Conservation (phyloP, 768 basidiomycete species). For the Leccinum obscurum region DNA sequence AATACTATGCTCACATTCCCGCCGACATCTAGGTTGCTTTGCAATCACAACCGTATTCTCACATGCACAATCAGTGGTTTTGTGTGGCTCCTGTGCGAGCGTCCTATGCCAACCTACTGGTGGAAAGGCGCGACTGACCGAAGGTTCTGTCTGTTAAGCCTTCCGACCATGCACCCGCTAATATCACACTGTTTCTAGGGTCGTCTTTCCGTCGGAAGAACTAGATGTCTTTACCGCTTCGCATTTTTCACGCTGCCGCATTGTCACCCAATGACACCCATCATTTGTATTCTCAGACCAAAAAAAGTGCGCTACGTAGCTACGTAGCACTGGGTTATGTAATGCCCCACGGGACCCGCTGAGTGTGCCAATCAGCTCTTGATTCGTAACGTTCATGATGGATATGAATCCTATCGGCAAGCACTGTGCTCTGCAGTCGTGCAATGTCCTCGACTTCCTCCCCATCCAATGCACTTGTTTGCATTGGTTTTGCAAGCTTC, state of each 20-base stretch:
- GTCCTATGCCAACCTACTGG: slow-evolving; percentile 98
- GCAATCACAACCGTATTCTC: slow-evolving; percentile 98
- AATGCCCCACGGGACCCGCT: slow-evolving; percentile 3
- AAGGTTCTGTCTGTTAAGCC: slow-evolving; percentile 61
- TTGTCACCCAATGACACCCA: slow-evolving; percentile 5
- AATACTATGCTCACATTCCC: not conserved
- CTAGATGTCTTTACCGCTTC: slow-evolving; percentile 37
- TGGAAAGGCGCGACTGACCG: slow-evolving; percentile 96
- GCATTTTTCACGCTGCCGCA: slow-evolving; percentile 2
- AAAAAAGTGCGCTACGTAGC: slow-evolving; percentile 13
- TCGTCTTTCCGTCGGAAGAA: slow-evolving; percentile 98
- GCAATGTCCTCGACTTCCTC: slow-evolving; percentile 69
- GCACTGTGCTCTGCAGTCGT: slow-evolving; percentile 61
- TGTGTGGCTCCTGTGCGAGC: slow-evolving; percentile 89
- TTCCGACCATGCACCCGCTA: slow-evolving; percentile 4
- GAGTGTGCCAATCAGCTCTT: not conserved
- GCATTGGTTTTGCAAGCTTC: slow-evolving; percentile 60
- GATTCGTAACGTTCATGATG: slow-evolving; percentile 34
- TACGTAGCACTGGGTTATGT: slow-evolving; percentile 4
- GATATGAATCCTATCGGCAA: slow-evolving; percentile 57
- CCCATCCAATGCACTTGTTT: slow-evolving; percentile 72
- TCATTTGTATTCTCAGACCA: slow-evolving; percentile 4
- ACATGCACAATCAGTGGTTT: slow-evolving; percentile 96
- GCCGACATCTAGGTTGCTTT: slow-evolving; percentile 73
- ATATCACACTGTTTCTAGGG: slow-evolving; percentile 48